phyloP scores from a whole-genome alignment of 1,284 basidiomycete genomes.

The Apiotrichum brassicae region DNA sequence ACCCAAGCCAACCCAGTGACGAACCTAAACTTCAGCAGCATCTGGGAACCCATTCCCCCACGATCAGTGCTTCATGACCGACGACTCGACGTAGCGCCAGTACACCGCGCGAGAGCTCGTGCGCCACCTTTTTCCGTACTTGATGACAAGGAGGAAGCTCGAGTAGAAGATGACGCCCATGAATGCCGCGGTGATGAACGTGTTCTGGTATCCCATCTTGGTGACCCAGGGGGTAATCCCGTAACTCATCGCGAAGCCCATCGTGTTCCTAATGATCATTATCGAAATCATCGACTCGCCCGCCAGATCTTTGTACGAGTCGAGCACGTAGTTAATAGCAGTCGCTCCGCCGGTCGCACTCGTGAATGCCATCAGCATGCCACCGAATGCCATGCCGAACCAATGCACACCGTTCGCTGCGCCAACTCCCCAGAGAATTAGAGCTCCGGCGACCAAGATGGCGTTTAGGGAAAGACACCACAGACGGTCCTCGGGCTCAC shows the following conservation, averaged over 20 bases:
- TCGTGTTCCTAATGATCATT: constrained; percentile 15
- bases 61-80: constrained; percentile 10
- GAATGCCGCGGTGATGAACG: constrained; percentile 19
- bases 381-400: constrained; percentile 23
- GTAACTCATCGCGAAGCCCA: constrained; percentile 17
- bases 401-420: constrained; percentile 21
- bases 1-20: too few species aligned
- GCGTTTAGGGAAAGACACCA: constrained; percentile 18
- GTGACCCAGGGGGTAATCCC: constrained; percentile 23
- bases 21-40: too few species aligned
- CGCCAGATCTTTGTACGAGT: constrained; percentile 26
- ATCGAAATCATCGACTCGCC: constrained; percentile 23
- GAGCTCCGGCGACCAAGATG: constrained; percentile 20
- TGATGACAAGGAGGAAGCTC: constrained; percentile 17
- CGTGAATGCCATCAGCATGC: constrained; percentile 18
- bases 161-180: constrained; percentile 16
- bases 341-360: constrained; percentile 20
- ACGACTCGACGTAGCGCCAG: constrained; percentile 19
- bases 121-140: constrained; percentile 19
- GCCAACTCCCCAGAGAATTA: constrained; percentile 30
- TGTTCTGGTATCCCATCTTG: constrained; percentile 19
- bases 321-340: constrained; percentile 26
- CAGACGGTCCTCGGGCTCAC: constrained; percentile 32
- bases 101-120: constrained; percentile 4
- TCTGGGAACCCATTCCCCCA: too few species aligned